phyloP scores from a whole-genome alignment of 73 alveolate species.

The Symbiodinium natans region DNA sequence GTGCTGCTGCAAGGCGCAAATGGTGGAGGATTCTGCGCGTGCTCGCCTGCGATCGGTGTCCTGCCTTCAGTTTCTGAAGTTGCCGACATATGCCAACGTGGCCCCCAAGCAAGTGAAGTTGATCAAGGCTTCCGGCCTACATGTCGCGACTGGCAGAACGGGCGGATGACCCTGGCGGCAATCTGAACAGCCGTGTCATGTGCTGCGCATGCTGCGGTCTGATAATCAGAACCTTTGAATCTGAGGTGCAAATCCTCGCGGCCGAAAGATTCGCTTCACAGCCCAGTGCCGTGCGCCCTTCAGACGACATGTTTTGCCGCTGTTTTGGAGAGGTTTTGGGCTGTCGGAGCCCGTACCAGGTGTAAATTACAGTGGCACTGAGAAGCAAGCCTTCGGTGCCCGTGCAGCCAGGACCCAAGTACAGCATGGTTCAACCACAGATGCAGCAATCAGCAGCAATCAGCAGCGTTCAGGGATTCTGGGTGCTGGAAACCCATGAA shows the following conservation, averaged over 20 bases:
- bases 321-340: no score
- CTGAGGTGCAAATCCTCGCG: slow-evolving; percentile 69
- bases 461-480: no score
- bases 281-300: slow-evolving; percentile 40
- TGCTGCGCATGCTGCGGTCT: not conserved
- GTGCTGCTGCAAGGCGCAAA: not conserved
- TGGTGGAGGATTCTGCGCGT: slow-evolving; percentile 39
- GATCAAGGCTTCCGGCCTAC: slow-evolving; percentile 52
- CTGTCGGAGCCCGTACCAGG: no score
- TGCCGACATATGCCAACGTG: not conserved
- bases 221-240: not conserved
- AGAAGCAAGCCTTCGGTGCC: slow-evolving; percentile 34
- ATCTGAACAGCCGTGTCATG: not conserved
- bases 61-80: not conserved
- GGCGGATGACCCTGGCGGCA: slow-evolving; percentile 45
- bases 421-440: no score
- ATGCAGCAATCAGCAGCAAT: no score
- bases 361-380: slow-evolving; percentile 62
- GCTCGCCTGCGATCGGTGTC: slow-evolving; percentile 33
- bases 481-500: no score
- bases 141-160: slow-evolving; percentile 60
- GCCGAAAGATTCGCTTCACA: slow-evolving; percentile 49
- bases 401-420: slow-evolving; percentile 43
- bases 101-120: not conserved
- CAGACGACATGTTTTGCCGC: not conserved